A percentile compares a stretch with the other conserved stretches of the same genome.
These are phyloP conservation scores for Dysphania ambrosioides DNA, from an alignment of 148 eudicot species.

Conservation along the genomic window DNA sequence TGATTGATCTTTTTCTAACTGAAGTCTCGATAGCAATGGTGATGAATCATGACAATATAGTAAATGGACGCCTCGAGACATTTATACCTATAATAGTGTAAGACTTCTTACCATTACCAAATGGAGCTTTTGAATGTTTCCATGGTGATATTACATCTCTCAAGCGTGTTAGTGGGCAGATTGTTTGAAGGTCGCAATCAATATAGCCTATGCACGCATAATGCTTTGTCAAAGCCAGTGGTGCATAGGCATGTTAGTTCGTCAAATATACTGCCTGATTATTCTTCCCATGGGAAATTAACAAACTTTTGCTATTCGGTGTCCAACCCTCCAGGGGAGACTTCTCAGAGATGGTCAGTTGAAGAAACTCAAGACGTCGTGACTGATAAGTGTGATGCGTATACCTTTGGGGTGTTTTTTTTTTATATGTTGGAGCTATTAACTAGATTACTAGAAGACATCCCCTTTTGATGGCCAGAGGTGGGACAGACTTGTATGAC, in stretches of 20 bases:
- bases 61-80: constrained; percentile 33
- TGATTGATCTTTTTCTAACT: constrained; percentile 11
- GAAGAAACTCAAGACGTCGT: constrained; percentile 25
- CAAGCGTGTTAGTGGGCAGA: constrained; percentile 1
- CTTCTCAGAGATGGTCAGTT: constrained; percentile 12
- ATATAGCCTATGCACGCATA: constrained; percentile 28
- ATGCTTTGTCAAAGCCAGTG: constrained; percentile 25
- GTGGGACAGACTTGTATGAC: constrained; percentile 26
- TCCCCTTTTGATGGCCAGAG: constrained; percentile 3
- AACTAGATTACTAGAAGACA: constrained; percentile 12
- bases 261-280: constrained; percentile 17
- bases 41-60: constrained; percentile 25
- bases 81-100: constrained; percentile 24
- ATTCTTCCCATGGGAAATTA: constrained; percentile 17
- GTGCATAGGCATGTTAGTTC: constrained; percentile 34
- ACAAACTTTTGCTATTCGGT: constrained; percentile 18
- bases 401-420: constrained; percentile 37
- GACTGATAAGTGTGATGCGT: constrained; percentile 34
- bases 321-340: neutral
- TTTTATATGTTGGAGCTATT: constrained; percentile 31
- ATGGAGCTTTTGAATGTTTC: neutral
- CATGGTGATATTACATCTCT: constrained; percentile 5
- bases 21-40: constrained; percentile 26
- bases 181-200: constrained; percentile 10
- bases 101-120: constrained; percentile 12